These are phyloP conservation scores for Colletotrichum chrysophilum DNA, from an alignment of 2,329 filamentous ascomycete species.

Conservation along the genomic window DNA sequence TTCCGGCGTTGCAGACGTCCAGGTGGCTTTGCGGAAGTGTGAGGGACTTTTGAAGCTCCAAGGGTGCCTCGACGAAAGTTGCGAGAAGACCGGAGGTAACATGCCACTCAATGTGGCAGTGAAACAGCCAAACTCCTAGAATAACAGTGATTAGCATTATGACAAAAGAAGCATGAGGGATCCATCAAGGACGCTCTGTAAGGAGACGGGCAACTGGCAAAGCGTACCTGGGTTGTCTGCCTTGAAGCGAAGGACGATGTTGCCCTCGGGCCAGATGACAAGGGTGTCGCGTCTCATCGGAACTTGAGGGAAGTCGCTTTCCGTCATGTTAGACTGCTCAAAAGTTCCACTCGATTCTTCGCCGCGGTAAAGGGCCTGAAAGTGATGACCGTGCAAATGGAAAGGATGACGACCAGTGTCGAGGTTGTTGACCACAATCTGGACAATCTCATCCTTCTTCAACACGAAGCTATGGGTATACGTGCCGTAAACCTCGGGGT, in stretches of 20 bases:
- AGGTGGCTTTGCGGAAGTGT: conserved; percentile 43
- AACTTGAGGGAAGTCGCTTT: conserved; percentile 52
- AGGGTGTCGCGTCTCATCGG: conserved; percentile 75
- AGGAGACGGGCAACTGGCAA: neutral
- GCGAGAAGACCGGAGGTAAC: conserved; percentile 50
- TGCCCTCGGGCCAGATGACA: conserved; percentile 68
- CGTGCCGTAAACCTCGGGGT: conserved; percentile 68
- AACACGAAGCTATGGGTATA: conserved; percentile 73
- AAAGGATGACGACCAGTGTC: conserved; percentile 77
- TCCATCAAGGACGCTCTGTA: fast-evolving
- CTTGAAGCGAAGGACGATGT: conserved; percentile 71
- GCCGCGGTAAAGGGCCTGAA: conserved; percentile 70
- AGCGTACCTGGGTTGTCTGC: conserved; percentile 68
- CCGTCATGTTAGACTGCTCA: conserved; percentile 47
- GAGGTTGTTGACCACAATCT: conserved; percentile 79
- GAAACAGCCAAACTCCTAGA: conserved; percentile 49
- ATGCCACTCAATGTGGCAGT: conserved; percentile 64
- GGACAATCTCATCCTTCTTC: conserved; percentile 69
- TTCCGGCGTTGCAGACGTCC: conserved; percentile 37
- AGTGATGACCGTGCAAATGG: conserved; percentile 79
- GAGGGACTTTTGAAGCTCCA: conserved; percentile 47
- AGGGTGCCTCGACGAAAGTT: conserved; percentile 37
- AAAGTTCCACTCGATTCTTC: conserved; percentile 63
- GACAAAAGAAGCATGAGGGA: neutral
- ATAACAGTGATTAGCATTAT: too few relatives aligned